Conservation (phyloP, 140 eudicot genomes). For the Anethum foeniculum region DNA sequence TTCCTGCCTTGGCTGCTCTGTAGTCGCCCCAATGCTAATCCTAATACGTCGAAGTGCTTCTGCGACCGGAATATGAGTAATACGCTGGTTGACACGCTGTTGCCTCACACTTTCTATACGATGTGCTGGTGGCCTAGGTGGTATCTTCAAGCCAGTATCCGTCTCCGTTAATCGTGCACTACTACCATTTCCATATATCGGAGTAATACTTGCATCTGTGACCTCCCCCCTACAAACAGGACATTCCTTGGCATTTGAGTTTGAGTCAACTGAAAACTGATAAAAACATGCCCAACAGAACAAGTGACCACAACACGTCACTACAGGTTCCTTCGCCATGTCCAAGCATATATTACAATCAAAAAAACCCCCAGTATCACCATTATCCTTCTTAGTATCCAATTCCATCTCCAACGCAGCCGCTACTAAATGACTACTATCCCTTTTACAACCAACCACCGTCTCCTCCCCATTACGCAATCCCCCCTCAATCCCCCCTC, state of each 20-base stretch:
- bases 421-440: conserved; percentile 51
- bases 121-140: conserved; percentile 77
- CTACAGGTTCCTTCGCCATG: conserved; percentile 66
- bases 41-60: conserved; percentile 78
- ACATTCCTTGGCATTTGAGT: conserved; percentile 72
- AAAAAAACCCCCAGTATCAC: conserved; percentile 47
- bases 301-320: conserved; percentile 88
- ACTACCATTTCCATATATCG: conserved; percentile 62
- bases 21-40: conserved; percentile 49
- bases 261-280: conserved; percentile 53
- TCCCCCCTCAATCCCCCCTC: conserved; percentile 13
- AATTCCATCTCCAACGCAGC: conserved; percentile 60
- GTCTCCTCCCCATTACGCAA: conserved; percentile 21
- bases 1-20: conserved; percentile 28
- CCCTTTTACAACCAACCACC: conserved; percentile 44
- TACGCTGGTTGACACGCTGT: conserved; percentile 38
- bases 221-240: conserved; percentile 93
- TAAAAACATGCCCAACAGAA: conserved; percentile 89
- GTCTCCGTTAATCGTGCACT: conserved; percentile 25
- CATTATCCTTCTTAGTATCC: conserved; percentile 32
- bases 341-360: conserved; percentile 85
- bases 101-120: conserved; percentile 72
- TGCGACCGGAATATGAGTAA: conserved; percentile 64
- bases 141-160: conserved; percentile 52
- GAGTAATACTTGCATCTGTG: conserved; percentile 50